Conservation (phyloP, 148 eudicot genomes). For the Chenopodium formosanum region DNA sequence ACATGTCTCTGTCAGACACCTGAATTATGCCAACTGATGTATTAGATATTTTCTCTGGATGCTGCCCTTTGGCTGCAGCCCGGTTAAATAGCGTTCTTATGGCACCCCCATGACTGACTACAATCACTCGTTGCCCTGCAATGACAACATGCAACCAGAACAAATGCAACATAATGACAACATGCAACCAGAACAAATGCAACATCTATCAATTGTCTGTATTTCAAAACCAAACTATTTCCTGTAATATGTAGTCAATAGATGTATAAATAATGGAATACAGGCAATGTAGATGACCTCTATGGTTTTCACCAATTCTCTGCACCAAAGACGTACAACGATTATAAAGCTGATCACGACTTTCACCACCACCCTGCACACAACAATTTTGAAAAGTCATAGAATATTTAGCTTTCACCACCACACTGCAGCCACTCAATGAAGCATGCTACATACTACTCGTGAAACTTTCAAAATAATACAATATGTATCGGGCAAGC, state of each 20-base stretch:
- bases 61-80: constrained; percentile 45
- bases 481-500: too few relatives aligned
- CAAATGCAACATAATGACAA: neutral
- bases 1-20: constrained; percentile 51
- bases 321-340: constrained; percentile 67
- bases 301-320: constrained; percentile 65
- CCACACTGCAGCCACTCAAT: too few relatives aligned
- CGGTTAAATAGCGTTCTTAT: constrained; percentile 61
- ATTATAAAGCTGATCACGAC: constrained; percentile 70
- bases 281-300: constrained; percentile 38
- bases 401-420: neutral
- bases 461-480: too few relatives aligned
- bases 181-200: neutral
- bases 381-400: neutral
- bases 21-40: constrained; percentile 71
- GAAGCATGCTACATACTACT: too few relatives aligned
- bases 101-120: constrained; percentile 81
- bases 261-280: neutral
- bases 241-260: neutral
- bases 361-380: constrained; percentile 94
- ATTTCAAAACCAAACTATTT: neutral
- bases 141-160: neutral
- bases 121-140: constrained; percentile 75
- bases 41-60: constrained; percentile 49
- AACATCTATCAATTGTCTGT: neutral